Percentiles rank a stretch among this genome's conserved stretches.
Evolutionary conservation across 441 rosid species (phyloP).

Genomic region (Biscutella laevigata): DNA sequence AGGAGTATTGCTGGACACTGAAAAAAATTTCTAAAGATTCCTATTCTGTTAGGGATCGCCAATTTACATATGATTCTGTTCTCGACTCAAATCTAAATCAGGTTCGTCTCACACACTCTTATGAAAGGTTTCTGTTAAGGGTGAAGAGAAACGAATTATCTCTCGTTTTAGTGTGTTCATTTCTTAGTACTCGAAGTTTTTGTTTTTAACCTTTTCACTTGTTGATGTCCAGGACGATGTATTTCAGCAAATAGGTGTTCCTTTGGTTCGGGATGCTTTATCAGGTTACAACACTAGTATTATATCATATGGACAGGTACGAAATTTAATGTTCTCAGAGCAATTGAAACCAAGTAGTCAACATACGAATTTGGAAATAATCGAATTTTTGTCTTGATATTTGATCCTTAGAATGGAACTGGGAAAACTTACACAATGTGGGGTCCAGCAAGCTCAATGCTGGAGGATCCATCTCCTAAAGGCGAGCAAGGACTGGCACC

Average conservation of each 20-base stretch:
- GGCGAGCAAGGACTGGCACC: slow-evolving; percentile 80
- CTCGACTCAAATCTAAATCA: slow-evolving; percentile 63
- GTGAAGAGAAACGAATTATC: neutral
- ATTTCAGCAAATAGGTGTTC: slow-evolving; percentile 63
- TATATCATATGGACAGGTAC: slow-evolving; percentile 87
- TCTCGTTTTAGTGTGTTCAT: neutral
- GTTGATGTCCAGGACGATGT: slow-evolving; percentile 50
- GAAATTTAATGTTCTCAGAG: neutral
- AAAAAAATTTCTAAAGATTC: slow-evolving; percentile 56
- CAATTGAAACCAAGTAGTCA: neutral
- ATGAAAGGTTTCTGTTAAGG: neutral
- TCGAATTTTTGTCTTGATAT: neutral
- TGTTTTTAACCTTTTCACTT: slow-evolving; percentile 15
- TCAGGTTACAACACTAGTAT: slow-evolving; percentile 79
- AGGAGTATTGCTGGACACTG: slow-evolving; percentile 34
- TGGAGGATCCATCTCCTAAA: slow-evolving; percentile 64
- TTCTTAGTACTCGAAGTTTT: neutral
- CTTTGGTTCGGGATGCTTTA: slow-evolving; percentile 64
- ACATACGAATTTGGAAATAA: neutral
- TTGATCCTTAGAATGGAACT: slow-evolving; percentile 60
- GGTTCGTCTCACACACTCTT: slow-evolving; percentile 30
- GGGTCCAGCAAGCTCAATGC: slow-evolving; percentile 93
- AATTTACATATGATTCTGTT: slow-evolving; percentile 68
- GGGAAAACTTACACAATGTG: slow-evolving; percentile 93
- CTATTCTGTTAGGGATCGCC: slow-evolving; percentile 48